These are phyloP conservation scores for Podospora anserina DNA, from an alignment of 495 filamentous ascomycete genomes.

Conservation along the genomic window DNA sequence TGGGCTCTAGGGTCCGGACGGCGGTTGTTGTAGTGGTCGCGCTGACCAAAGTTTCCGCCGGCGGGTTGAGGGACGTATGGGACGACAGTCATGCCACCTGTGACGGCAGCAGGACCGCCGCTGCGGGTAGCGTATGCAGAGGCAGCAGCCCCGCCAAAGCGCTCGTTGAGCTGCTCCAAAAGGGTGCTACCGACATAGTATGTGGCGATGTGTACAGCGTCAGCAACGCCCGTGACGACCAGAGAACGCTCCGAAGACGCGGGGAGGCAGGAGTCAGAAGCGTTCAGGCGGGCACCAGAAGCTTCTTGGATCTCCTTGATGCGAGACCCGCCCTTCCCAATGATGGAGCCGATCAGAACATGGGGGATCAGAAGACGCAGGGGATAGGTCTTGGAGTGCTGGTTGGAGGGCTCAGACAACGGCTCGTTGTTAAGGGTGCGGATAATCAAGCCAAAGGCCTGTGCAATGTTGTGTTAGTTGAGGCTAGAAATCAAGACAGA, in stretches of 20 bases:
- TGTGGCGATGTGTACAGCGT: constrained; percentile 96
- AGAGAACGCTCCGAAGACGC: constrained; percentile 93
- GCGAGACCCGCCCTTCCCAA: constrained; percentile 89
- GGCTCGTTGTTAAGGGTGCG: constrained; percentile 96
- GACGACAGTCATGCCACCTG: constrained; percentile 95
- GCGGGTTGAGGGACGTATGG: constrained; percentile 92
- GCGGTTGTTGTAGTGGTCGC: constrained; percentile 68
- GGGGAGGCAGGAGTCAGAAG: constrained; percentile 89
- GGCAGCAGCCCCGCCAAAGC: constrained; percentile 91
- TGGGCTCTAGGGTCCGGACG: constrained; percentile 65
- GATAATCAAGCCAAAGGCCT: constrained; percentile 98
- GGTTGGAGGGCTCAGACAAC: constrained; percentile 76
- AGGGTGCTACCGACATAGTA: constrained; percentile 97
- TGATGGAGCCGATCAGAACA: constrained; percentile 96
- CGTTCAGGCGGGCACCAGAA: constrained; percentile 92
- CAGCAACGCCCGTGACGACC: constrained; percentile 86
- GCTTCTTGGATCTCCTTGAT: constrained; percentile 99
- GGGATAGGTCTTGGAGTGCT: constrained; percentile 95
- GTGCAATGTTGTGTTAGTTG: constrained; percentile 16
- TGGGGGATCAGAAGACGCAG: constrained; percentile 93
- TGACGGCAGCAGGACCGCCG: constrained; percentile 86
- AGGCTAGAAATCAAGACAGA: neutral
- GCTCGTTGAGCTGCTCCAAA: constrained; percentile 91
- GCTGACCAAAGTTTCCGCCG: constrained; percentile 85
- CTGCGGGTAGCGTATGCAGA: constrained; percentile 96